Base-by-base conservation (phyloP, 2,329 filamentous ascomycete species). In the Sporothrix globosa region DNA sequence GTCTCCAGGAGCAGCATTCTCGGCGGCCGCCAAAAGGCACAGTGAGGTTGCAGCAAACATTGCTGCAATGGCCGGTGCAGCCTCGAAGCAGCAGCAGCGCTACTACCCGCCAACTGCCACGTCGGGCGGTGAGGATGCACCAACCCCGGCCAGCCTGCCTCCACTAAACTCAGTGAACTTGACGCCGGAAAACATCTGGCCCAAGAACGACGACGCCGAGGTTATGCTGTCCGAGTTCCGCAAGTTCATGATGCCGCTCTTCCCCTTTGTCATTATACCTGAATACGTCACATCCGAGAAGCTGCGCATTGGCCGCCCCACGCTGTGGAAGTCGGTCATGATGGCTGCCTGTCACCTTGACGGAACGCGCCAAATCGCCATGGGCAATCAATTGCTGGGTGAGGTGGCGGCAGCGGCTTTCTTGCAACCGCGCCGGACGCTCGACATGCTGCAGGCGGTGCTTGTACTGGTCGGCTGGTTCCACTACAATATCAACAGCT, bases 281-380 rank as follows among this genome's bases (percentile, higher is more conserved):
- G 72, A 74, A 30, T 72, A 78, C 58, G 73, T 83, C 73, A 76
- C 75, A 3, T 78, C 82, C 1, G 74, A 75, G 1, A 76, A 81
- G 72, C 76, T 86, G 58, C 78, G 78, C 34, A 74, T 75, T 34
- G 72, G 79, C 71, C 76, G 80, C 6, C 83, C 84, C 27, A 82
- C 83, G 53, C 73, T 85, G 53, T 86, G 83, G 83, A 85, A 84
- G 74, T 82, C 80, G 4, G 75, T 83, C 72, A 84, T 86, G 81
- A 80, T 85, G 76, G 79, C 78, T 65, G 77, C 79, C 21, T 78
- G 77, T 70, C 79, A 83, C 65, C 77, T 80, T 1, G 81, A 86
- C 60, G 83, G 83, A 0, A 69, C 76, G 34, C 78, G 83, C 52
- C 84, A 86, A 75, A 75, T 81, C 14, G 76, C 75, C 60, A 75